Conservation (phyloP, 2,329 filamentous ascomycete species). For the Teratosphaeria viscida region DNA sequence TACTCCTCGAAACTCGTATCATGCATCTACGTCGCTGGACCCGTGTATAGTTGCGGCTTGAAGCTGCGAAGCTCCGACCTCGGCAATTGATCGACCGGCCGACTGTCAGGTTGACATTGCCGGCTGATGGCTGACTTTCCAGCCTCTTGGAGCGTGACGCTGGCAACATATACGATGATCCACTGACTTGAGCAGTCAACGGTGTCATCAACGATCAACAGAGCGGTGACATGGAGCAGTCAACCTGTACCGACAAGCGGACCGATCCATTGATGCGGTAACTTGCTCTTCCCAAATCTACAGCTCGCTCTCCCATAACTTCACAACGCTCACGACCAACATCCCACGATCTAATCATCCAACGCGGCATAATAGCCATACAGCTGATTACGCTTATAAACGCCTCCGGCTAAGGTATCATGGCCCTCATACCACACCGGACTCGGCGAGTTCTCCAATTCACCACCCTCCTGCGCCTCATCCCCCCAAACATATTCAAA, state of each 20-base stretch:
- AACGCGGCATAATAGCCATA: constrained; percentile 1
- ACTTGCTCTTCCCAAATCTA: neutral
- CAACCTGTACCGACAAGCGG: no score
- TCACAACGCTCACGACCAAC: neutral
- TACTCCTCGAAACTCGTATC: neutral
- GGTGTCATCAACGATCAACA: no score
- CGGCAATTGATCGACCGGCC: neutral
- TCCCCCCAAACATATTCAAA: constrained; percentile 30
- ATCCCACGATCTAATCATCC: neutral
- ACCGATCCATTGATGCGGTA: no score
- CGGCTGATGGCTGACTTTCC: no score
- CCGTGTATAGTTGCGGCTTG: neutral
- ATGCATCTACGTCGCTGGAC: neutral
- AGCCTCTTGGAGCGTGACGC: no score
- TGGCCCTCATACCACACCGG: constrained; percentile 18
- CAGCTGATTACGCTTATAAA: constrained; percentile 2
- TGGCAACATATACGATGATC: no score
- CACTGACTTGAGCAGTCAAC: no score
- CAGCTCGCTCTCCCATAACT: neutral
- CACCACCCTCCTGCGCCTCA: constrained; percentile 14
- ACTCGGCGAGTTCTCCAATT: constrained; percentile 17
- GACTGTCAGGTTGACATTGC: neutral
- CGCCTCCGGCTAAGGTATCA: constrained; percentile 3
- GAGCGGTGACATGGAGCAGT: no score
- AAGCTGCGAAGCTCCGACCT: neutral